Evolutionary conservation across 495 filamentous ascomycete genomes (phyloP).

Genomic region (Pyrenula massariospora): DNA sequence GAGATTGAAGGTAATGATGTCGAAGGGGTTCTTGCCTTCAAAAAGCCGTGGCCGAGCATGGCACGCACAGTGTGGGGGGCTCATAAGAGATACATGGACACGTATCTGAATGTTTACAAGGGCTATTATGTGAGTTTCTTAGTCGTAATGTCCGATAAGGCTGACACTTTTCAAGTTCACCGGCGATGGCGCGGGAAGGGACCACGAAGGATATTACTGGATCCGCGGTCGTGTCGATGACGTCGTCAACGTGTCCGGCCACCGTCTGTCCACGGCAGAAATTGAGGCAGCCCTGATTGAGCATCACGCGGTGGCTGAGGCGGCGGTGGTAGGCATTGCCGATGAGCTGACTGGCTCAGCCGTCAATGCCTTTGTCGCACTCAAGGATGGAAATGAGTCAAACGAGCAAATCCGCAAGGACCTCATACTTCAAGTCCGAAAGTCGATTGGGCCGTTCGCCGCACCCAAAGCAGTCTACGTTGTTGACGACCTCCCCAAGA

Average conservation of each 20-base stretch:
- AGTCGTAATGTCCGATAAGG: constrained; percentile 1
- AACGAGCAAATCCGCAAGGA: constrained; percentile 83
- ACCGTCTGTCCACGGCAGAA: constrained; percentile 92
- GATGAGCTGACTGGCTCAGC: constrained; percentile 95
- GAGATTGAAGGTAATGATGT: constrained; percentile 95
- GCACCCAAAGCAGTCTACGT: constrained; percentile 88
- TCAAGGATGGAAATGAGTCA: constrained; percentile 76
- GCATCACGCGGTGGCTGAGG: constrained; percentile 80
- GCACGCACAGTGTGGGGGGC: constrained; percentile 96
- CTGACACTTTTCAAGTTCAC: constrained; percentile 63
- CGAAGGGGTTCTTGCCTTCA: constrained; percentile 94
- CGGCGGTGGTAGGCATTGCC: constrained; percentile 84
- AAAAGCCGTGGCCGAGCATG: constrained; percentile 98
- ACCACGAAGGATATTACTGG: constrained; percentile 99
- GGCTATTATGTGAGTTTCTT: constrained; percentile 77
- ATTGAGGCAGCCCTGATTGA: constrained; percentile 95
- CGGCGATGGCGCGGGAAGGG: constrained; percentile 90
- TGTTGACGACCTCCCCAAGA: constrained; percentile 91
- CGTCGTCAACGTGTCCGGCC: constrained; percentile 94
- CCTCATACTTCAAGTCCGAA: constrained; percentile 84
- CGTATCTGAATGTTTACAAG: constrained; percentile 95
- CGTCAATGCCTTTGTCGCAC: constrained; percentile 89
- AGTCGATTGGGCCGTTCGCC: constrained; percentile 93
- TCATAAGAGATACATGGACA: constrained; percentile 98
- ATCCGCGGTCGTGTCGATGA: constrained; percentile 98